phyloP scores from a whole-genome alignment of 495 filamentous ascomycete genomes.

The Chlorociboria aeruginascens region DNA sequence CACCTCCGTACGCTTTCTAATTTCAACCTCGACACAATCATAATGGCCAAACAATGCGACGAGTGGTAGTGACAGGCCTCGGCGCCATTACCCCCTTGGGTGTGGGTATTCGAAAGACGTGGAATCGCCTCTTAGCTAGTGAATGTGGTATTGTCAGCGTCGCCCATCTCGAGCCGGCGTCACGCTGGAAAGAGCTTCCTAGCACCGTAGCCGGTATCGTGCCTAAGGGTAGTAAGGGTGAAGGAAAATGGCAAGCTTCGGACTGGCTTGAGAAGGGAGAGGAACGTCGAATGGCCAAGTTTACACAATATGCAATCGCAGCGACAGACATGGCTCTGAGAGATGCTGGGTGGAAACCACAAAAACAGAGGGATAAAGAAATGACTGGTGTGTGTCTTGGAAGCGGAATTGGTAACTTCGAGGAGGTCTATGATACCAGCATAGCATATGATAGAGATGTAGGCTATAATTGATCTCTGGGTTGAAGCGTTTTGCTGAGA shows the following conservation, averaged over 20 bases:
- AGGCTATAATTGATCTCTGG: constrained; percentile 27
- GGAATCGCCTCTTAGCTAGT: constrained; percentile 67
- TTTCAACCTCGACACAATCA: background rate
- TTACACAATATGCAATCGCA: constrained; percentile 83
- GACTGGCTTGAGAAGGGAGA: constrained; percentile 67
- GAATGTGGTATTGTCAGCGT: constrained; percentile 57
- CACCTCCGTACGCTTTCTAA: background rate
- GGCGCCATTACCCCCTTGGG: constrained; percentile 88
- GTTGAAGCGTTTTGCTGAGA: constrained; percentile 11
- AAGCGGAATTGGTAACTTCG: constrained; percentile 91
- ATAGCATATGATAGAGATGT: constrained; percentile 61
- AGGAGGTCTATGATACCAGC: constrained; percentile 76
- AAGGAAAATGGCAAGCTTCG: constrained; percentile 66
- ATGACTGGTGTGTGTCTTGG: constrained; percentile 85
- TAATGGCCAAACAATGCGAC: constrained; percentile 49
- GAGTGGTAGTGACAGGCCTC: constrained; percentile 90
- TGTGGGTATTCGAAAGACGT: constrained; percentile 66
- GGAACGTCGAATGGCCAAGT: constrained; percentile 77
- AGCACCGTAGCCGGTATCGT: constrained; percentile 79
- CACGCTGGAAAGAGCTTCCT: constrained; percentile 44
- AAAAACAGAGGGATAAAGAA: constrained; percentile 48
- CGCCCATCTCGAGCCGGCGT: constrained; percentile 9
- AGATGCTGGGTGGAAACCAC: constrained; percentile 72
- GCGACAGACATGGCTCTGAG: constrained; percentile 76
- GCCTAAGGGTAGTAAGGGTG: constrained; percentile 41